phyloP scores from a whole-genome alignment of 345 rosid genomes.

The Camelina neglecta region DNA sequence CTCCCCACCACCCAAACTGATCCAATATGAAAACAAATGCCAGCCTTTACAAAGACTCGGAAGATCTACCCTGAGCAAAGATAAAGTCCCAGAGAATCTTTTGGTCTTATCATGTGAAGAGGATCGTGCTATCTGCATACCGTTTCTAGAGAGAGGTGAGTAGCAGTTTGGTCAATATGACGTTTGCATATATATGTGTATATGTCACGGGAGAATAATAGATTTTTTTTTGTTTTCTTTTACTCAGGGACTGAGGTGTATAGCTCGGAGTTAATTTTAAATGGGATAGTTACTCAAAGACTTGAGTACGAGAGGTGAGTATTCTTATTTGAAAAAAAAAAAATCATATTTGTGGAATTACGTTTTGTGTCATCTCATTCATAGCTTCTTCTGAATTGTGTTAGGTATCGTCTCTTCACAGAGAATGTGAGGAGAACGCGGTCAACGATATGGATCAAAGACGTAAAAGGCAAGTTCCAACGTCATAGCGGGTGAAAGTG shows the following conservation, averaged over 20 bases:
- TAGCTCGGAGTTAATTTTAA: slow-evolving; percentile 83
- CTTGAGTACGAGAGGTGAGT: slow-evolving; percentile 88
- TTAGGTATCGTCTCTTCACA: slow-evolving; percentile 73
- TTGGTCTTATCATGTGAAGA: slow-evolving; percentile 86
- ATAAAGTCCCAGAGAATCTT: slow-evolving; percentile 56
- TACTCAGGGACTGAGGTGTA: slow-evolving; percentile 71
- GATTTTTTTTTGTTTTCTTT: not conserved
- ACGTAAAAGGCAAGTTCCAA: slow-evolving; percentile 54
- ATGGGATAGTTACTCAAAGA: slow-evolving; percentile 86
- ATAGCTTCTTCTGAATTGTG: slow-evolving; percentile 10
- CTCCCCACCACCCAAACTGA: slow-evolving; percentile 30
- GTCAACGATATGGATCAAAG: slow-evolving; percentile 72
- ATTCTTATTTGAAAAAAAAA: slow-evolving; percentile 21
- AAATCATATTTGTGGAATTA: not conserved
- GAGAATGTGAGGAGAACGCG: slow-evolving; percentile 77
- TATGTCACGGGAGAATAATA: not conserved
- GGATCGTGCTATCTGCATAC: slow-evolving; percentile 59
- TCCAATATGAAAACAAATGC: slow-evolving; percentile 26
- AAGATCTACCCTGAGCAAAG: slow-evolving; percentile 69
- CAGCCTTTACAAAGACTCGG: slow-evolving; percentile 83
- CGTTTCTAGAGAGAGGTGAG: slow-evolving; percentile 83
- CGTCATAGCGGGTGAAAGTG: slow-evolving; percentile 30
- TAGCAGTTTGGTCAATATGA: slow-evolving; percentile 10
- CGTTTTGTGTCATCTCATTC: slow-evolving; percentile 25
- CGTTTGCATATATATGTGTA: not conserved